Evolutionary conservation across 2,329 filamentous ascomycete genomes (phyloP).

Genomic region (Exophiala sp.): DNA sequence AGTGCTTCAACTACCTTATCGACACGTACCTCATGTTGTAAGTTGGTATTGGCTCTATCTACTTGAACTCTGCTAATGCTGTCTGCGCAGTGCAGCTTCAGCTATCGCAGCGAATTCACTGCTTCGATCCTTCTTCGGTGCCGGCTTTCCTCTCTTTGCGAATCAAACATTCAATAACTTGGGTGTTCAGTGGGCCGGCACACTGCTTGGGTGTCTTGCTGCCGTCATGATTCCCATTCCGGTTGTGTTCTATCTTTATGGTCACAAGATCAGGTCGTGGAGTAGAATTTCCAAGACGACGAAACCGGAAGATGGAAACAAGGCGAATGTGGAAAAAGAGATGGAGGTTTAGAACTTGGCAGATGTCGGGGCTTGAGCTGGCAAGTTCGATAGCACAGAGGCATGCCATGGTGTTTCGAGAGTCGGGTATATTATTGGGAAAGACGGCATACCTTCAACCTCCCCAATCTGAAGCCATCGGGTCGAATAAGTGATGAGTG

Average conservation of each 20-base stretch:
- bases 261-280: conserved; percentile 57
- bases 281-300: background rate
- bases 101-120: conserved; percentile 71
- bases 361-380: background rate
- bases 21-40: conserved; percentile 44
- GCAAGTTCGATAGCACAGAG: no score
- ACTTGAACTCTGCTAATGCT: conserved; percentile 38
- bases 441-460: no score
- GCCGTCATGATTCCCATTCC: conserved; percentile 69
- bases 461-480: no score
- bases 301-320: background rate
- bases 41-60: conserved; percentile 52
- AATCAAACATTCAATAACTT: conserved; percentile 46
- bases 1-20: conserved; percentile 41
- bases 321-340: background rate
- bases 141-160: conserved; percentile 59
- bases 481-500: no score
- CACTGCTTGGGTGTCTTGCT: conserved; percentile 69
- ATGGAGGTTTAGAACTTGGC: background rate
- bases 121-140: conserved; percentile 35
- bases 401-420: no score
- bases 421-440: no score
- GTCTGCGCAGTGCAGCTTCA: conserved; percentile 56
- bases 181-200: conserved; percentile 72
- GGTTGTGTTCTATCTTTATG: conserved; percentile 72